A percentile compares a stretch with the other conserved stretches of the same genome.
Evolutionary conservation across 352 stramenopile species (phyloP).

Genomic region (Pythium rhizo-oryzae): DNA sequence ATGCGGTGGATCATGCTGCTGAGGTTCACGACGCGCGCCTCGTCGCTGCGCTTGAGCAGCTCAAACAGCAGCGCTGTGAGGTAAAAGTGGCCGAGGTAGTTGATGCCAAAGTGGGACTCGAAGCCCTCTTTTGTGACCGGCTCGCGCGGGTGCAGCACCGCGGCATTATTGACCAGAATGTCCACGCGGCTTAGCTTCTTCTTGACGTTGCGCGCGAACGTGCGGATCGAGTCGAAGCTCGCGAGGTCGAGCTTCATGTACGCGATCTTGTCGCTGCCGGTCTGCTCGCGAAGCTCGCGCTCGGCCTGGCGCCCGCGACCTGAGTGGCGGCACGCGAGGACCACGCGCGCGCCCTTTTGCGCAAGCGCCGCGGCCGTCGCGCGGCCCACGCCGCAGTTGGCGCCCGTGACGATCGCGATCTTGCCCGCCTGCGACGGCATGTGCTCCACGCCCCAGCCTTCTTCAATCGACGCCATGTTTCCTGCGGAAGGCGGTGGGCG

Average conservation of each 20-base stretch:
- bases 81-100: constrained; percentile 56
- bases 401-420: constrained; percentile 80
- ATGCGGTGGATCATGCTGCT: constrained; percentile 38
- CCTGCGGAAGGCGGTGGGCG: too few relatives aligned
- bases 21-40: constrained; percentile 45
- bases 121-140: constrained; percentile 32
- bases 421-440: constrained; percentile 52
- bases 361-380: constrained; percentile 65
- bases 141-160: constrained; percentile 19
- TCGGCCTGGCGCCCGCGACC: constrained; percentile 11
- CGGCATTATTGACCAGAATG: constrained; percentile 40
- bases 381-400: constrained; percentile 86
- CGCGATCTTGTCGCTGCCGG: constrained; percentile 27
- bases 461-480: constrained; percentile 2
- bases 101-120: constrained; percentile 50
- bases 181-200: constrained; percentile 32
- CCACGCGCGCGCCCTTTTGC: constrained; percentile 60
- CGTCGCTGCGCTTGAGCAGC: constrained; percentile 33
- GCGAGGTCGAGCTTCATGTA: constrained; percentile 47
- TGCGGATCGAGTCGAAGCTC: constrained; percentile 33
- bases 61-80: constrained; percentile 50
- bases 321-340: constrained; percentile 71
- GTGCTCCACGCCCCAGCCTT: constrained; percentile 26
- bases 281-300: constrained; percentile 18
- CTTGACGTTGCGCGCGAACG: constrained; percentile 37